phyloP scores from a whole-genome alignment of 192 early-diverging fungal species.

The Coemansia sp. region DNA sequence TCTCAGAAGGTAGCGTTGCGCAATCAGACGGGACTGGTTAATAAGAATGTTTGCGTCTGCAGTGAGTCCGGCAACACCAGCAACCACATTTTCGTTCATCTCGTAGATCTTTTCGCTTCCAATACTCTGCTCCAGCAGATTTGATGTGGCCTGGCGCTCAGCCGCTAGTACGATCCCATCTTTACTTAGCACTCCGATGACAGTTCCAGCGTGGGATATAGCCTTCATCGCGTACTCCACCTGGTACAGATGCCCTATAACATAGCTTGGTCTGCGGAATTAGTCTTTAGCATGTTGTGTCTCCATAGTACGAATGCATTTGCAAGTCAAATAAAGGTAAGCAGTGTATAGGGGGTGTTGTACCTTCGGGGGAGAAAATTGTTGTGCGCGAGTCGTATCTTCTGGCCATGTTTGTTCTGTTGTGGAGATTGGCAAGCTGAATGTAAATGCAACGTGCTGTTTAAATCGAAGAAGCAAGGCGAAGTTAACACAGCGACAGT shows the following conservation, averaged over 20 bases:
- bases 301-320: neutral
- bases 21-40: slow-evolving; percentile 79
- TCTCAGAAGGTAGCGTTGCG: slow-evolving; percentile 81
- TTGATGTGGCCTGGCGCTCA: slow-evolving; percentile 92
- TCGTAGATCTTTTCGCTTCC: slow-evolving; percentile 95
- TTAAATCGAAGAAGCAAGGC: slow-evolving; percentile 1
- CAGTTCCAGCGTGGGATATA: slow-evolving; percentile 94
- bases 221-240: slow-evolving; percentile 99
- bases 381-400: slow-evolving; percentile 98
- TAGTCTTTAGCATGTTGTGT: neutral
- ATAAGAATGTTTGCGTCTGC: slow-evolving; percentile 96
- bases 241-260: slow-evolving; percentile 92
- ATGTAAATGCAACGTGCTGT: slow-evolving; percentile 7
- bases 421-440: slow-evolving; percentile 1
- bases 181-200: slow-evolving; percentile 84
- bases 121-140: slow-evolving; percentile 82
- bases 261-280: neutral
- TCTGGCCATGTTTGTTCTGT: slow-evolving; percentile 73
- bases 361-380: slow-evolving; percentile 99
- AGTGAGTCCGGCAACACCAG: slow-evolving; percentile 95
- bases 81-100: slow-evolving; percentile 89
- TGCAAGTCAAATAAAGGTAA: slow-evolving; percentile 1
- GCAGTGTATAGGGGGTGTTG: neutral
- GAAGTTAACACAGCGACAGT: neutral
- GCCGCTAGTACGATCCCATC: slow-evolving; percentile 97